Base-by-base conservation (phyloP, 441 rosid species). In the California macrophylla region DNA sequence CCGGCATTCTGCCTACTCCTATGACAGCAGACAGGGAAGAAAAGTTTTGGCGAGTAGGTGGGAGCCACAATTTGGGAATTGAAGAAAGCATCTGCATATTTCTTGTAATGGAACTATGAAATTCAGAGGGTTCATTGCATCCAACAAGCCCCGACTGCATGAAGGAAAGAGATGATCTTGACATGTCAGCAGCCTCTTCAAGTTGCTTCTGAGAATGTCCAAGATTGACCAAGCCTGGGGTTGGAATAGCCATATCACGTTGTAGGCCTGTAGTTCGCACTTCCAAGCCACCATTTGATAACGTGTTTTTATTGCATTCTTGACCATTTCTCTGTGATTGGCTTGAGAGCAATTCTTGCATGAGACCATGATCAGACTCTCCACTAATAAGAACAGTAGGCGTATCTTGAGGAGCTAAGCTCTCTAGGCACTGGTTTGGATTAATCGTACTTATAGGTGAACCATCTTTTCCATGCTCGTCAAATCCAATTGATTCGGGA, bases 1-100 rank as follows among this genome's bases (percentile, higher is more conserved):
- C 71, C 10, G 72, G 73, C 23, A 60, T 56, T 71, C 72, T 40
- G 1, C 72, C 71, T 29, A 71, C 79, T 69, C 73, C 80, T 64
- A 38, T 71, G 36, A 63, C 58, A 61, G 78, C 52, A 54, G 79
- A 67, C 15, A 70, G 9, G 71, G 82, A 75, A 71, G 78, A 71
- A 56, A 62, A 71, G 56, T 56, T 72, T 3, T 70, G 76, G 72
- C 66, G 69, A 34, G 74, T 70, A 40, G 74, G 70, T n/a, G 75
- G 73, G 70, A 71, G 68, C 82, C 77, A 77, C n/a, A 66, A 13
- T 56, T 76, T 74, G 16, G 75, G 75, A 21, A 64, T 24, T 26
- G 82, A 54, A 23, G 86, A 71, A 69, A 64, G 64, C 62, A 69
- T 77, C 45, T 79, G 78, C 67, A 72, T 23, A 15, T 73, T 76